Base-by-base conservation (phyloP, 2,329 filamentous ascomycete genomes). In the Alternaria ventricosa region DNA sequence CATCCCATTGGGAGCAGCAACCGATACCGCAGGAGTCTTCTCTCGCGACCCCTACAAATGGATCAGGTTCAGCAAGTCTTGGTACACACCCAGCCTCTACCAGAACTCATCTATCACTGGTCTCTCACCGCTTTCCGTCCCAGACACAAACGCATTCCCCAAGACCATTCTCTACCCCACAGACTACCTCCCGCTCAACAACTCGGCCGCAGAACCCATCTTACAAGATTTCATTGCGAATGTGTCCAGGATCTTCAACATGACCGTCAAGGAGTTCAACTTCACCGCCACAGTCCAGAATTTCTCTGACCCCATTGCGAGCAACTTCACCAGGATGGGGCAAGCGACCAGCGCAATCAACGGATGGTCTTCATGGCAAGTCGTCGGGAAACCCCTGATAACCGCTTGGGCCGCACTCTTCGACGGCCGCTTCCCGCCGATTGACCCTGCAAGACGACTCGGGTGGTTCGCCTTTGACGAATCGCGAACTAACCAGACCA, bases 101-200 rank as follows among this genome's bases (percentile, higher is more conserved):
- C 78, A 82, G 68, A 66, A 75, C 30, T 22, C 71, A 3, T 76
- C 76, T 1, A 72, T 80, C 55, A 83, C 80, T 2, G 79, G 81
- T 1, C 75, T 82, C 12, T 74, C 75, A 6, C 69, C 77, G 2
- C 74, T 83, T 8, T 63, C 67, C 6, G 76, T 79, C 1, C 76
- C 79, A 7, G 77, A 80, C 58, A 77, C 71, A 11, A 63, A 71
- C 6, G 68, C 61, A 0, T 82, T 79, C 53, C 81, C 81, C 6
- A 81, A 80, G 61, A 75, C 77, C 1, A 75, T 82, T 23, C 61
- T 82, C 2, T 82, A 83, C 59, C 79, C 80, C 3, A 73, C 71
- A 4, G 82, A 83, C 50, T 82, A 82, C 56, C 72, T 82, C 0
- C 81, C 81, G 0, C 70, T 82, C 3, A 78, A 71, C 60, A 83